Evolutionary conservation across 208 protist genomes (phyloP).

Genomic region (Trypanosomatidae sp.): DNA sequence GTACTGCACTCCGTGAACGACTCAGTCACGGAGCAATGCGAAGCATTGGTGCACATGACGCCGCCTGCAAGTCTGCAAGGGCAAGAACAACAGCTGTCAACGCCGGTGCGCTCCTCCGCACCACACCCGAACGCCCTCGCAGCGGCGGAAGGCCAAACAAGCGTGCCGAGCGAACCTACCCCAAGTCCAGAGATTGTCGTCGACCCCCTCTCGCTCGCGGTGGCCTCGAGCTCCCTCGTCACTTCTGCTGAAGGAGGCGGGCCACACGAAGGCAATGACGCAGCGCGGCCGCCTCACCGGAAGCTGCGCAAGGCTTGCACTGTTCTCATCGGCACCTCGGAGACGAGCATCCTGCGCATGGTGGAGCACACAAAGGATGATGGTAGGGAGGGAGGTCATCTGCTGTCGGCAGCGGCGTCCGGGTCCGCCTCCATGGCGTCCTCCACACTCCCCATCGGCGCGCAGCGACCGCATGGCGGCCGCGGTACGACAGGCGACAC

Average conservation of each 20-base stretch:
- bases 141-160: not conserved
- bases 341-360: constrained; percentile 28
- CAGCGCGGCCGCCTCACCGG: not conserved
- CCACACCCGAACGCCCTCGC: not conserved
- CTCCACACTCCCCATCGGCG: constrained; percentile 7
- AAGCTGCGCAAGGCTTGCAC: constrained; percentile 4
- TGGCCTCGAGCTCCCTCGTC: constrained; percentile 13
- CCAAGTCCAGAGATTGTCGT: constrained; percentile 11
- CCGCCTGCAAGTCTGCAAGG: not conserved
- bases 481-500: not conserved
- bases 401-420: not conserved
- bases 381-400: not conserved
- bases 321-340: constrained; percentile 19
- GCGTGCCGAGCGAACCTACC: not conserved
- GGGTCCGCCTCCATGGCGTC: constrained; percentile 1
- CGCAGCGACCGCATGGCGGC: not conserved
- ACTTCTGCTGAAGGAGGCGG: not conserved
- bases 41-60: constrained; percentile 6
- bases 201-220: constrained; percentile 15
- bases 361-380: constrained; percentile 12
- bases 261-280: not conserved
- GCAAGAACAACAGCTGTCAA: not conserved
- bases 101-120: not conserved
- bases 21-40: constrained; percentile 8
- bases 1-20: constrained; percentile 5